Percentiles rank a stretch among this genome's conserved stretches.
Conservation (phyloP, 495 filamentous ascomycete genomes). For the Aspergillus heteromorphus region DNA sequence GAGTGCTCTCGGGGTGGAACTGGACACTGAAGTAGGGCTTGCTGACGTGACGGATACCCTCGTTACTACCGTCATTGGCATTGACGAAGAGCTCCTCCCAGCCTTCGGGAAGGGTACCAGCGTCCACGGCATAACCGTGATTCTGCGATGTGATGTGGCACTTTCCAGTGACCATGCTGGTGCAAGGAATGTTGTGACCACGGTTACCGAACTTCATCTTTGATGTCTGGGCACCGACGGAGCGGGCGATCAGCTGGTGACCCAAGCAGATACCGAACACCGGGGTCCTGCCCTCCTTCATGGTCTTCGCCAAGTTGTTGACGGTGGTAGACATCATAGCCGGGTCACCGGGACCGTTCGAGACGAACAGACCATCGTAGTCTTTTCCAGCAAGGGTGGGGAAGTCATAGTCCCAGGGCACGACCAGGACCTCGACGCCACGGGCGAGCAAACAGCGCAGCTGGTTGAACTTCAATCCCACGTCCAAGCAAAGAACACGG, state of each 20-base stretch:
- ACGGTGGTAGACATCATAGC: slow-evolving; percentile 73
- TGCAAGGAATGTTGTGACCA: slow-evolving; percentile 97
- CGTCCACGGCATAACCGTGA: slow-evolving; percentile 89
- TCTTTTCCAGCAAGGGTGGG: slow-evolving; percentile 63
- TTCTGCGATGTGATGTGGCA: slow-evolving; percentile 99
- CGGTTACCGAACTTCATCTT: slow-evolving; percentile 99
- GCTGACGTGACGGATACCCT: slow-evolving; percentile 83
- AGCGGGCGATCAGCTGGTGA: slow-evolving; percentile 88
- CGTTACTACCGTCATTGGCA: slow-evolving; percentile 96
- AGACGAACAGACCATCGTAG: slow-evolving; percentile 95
- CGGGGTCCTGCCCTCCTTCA: slow-evolving; percentile 71
- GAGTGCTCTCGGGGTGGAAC: slow-evolving; percentile 96
- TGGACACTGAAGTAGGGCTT: slow-evolving; percentile 96
- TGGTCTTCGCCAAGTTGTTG: slow-evolving; percentile 63
- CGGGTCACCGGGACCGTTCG: slow-evolving; percentile 95
- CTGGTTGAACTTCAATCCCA: slow-evolving; percentile 97
- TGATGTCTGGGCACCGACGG: slow-evolving; percentile 76
- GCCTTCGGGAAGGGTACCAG: slow-evolving; percentile 61
- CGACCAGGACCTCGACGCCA: slow-evolving; percentile 91
- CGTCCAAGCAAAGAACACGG: slow-evolving; percentile 87
- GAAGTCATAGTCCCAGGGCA: slow-evolving; percentile 95
- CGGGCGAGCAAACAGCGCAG: slow-evolving; percentile 83
- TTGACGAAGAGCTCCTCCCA: slow-evolving; percentile 97
- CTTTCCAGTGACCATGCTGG: slow-evolving; percentile 84
- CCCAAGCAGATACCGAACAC: slow-evolving; percentile 97